Base-by-base conservation (phyloP, 495 filamentous ascomycete species). In the Entonaema liquescens region DNA sequence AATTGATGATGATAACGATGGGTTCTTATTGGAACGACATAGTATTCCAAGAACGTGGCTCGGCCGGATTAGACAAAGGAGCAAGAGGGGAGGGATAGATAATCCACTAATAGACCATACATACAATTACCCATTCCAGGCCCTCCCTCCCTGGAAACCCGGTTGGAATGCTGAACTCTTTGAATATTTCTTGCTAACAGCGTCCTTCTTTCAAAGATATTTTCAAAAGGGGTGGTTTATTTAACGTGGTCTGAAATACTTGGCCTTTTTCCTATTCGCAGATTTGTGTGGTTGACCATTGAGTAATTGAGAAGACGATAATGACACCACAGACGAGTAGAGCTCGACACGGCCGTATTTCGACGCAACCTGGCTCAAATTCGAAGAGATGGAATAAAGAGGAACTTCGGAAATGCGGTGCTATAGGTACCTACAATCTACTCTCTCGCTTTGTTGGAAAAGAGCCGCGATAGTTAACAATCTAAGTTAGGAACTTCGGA, bases 371-470 rank as follows among this genome's bases (percentile, higher is more conserved):
- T 0, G 76, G 75, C 25, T 78, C 70, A 25, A 67, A 9, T 1
- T 35, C 67, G 28, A 81, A 78, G 65, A 71, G 49, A 17, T 81
- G 79, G 79, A 57, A 76, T 62, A 67, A 2, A 49, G 68, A 68
- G 0, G 78, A 81, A 35, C 53, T 80, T 17, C 38, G 65, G 9
- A 67, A 67, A 63, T 79, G 75, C 36, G 74, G 78, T 13, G 79
- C 78, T 17, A 75, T 71, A 56, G 76, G 79, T 79, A 57, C 2
- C n/a, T 26, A 26, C 9, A 8, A 23, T 3, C 12, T 12, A 23
- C 5, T 42, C 15, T 59, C 17, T 28, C 12, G 2, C 19, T 9
- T 12, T 19, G 2, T 38, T 36, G 4, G 12, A 35, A 25, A n/a
- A 28, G 49, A 52, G 49, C 4, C 6, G 6, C 0, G 12, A 28